Evolutionary conservation across 108 stramenopile genomes (phyloP).

Genomic region (Aurantiochytrium sp.): DNA sequence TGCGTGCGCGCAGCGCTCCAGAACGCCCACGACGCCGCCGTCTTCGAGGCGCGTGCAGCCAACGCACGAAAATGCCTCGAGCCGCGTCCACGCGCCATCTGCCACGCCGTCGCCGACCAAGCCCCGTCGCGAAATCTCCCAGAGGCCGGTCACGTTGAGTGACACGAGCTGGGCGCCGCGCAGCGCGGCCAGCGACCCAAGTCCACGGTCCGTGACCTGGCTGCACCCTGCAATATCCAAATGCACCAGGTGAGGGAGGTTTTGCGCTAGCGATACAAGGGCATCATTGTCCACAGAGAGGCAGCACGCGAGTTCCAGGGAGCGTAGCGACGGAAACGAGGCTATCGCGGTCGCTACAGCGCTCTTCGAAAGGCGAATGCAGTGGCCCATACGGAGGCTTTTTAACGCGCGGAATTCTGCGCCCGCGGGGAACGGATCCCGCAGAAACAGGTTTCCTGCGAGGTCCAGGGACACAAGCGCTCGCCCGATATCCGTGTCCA

Average conservation of each 20-base stretch:
- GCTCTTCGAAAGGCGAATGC: background rate
- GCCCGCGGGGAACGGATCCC: background rate
- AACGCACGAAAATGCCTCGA: background rate
- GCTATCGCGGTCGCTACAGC: background rate
- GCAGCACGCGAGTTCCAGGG: conserved; percentile 3
- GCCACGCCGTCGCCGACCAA: background rate
- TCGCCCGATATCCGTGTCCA: background rate
- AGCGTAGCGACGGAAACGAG: background rate
- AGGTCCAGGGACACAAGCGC: background rate
- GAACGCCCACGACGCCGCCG: background rate
- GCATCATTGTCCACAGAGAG: conserved; percentile 34
- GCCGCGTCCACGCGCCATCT: background rate
- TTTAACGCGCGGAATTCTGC: too few species aligned
- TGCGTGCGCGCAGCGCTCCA: background rate
- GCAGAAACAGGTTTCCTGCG: background rate
- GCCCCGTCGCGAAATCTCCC: background rate
- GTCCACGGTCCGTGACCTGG: background rate
- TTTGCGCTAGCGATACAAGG: background rate
- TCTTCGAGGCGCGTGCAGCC: background rate
- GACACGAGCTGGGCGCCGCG: background rate
- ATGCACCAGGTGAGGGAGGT: background rate
- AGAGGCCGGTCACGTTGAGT: background rate
- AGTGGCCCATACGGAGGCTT: background rate
- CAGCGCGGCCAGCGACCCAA: background rate
- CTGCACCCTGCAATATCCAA: background rate